Base-by-base conservation (phyloP, 495 filamentous ascomycete genomes). In the Aspergillus baeticus region DNA sequence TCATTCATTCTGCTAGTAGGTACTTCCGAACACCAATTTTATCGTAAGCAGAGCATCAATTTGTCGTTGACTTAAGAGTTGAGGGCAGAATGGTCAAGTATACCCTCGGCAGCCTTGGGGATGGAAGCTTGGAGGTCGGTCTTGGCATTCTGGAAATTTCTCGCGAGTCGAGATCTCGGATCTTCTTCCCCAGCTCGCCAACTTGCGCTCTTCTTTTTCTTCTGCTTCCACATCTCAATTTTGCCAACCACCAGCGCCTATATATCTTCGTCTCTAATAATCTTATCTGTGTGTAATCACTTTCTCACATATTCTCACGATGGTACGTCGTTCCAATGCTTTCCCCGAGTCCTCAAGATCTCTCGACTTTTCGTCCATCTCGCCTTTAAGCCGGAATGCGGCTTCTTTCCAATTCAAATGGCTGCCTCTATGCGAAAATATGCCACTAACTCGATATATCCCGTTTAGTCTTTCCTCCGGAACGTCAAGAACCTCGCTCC, bases 401-500 rank as follows among this genome's bases (percentile, higher is more conserved):
- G 38, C 57, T 57, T 38, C 21, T 17, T 1, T 34, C 34, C 37
- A 34, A 31, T 26, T n/a, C 11, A 2, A 10, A 15, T 23, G 5
- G 11, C 2, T 22, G 31, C 39, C 5, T 18, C 11, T 3, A 35
- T 35, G 8, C 11, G 8, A 26, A 10, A 20, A 31, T 22, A 6
- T 2, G 18, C 31, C 6, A 33, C 54, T 57, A 44, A 57, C 31
- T 17, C 29, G 21, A 14, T 14, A 54, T 21, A 21, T 22, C 44
- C 49, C 0, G 13, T 10, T 11, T 61, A 77, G 73, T 77, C 73
- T 70, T 83, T 91, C 69, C 83, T 99, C 81, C 92, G 91, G 73
- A 94, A 88, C 68, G 91, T 99, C 86, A 95, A 91, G 79, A 87
- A 86, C 71, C 91, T 99, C 67, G 88, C 87, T 38, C 94, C 94